phyloP scores from a whole-genome alignment of 2,329 filamentous ascomycete species.

The Xylariales sp. region DNA sequence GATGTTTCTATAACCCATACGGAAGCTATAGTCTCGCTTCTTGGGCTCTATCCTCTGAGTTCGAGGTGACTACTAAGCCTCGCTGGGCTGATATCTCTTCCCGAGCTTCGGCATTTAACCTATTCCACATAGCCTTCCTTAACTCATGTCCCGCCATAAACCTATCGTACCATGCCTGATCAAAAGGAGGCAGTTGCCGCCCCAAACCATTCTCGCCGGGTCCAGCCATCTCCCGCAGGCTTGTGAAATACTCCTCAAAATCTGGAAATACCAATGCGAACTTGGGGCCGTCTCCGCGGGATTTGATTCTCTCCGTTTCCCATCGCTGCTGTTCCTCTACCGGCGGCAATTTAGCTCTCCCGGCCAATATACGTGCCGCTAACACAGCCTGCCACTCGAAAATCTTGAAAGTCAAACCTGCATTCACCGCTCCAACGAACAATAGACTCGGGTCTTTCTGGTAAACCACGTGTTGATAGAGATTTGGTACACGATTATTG shows the following conservation, averaged over 20 bases:
- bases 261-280: conserved; percentile 57
- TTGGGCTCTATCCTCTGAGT: too few relatives aligned
- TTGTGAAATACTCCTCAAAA: conserved; percentile 62
- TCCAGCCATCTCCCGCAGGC: conserved; percentile 44
- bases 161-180: conserved; percentile 39
- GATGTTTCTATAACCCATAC: too few relatives aligned
- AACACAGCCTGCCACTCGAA: conserved; percentile 66
- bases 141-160: conserved; percentile 52
- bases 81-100: neutral
- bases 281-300: conserved; percentile 49
- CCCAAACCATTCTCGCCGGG: conserved; percentile 38
- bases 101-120: conserved; percentile 37
- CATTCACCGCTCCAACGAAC: conserved; percentile 54
- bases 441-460: conserved; percentile 48
- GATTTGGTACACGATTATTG: conserved; percentile 50
- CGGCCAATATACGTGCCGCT: conserved; percentile 53
- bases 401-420: conserved; percentile 61
- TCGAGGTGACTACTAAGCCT: too few relatives aligned
- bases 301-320: conserved; percentile 51
- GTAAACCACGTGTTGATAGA: conserved; percentile 57
- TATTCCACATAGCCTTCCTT: conserved; percentile 54
- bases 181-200: conserved; percentile 39
- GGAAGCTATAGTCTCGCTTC: too few relatives aligned
- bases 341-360: conserved; percentile 45
- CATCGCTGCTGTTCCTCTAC: conserved; percentile 45